Evolutionary conservation across 768 basidiomycete species (phyloP).

Genomic region (Leccinellum rugosiceps): DNA sequence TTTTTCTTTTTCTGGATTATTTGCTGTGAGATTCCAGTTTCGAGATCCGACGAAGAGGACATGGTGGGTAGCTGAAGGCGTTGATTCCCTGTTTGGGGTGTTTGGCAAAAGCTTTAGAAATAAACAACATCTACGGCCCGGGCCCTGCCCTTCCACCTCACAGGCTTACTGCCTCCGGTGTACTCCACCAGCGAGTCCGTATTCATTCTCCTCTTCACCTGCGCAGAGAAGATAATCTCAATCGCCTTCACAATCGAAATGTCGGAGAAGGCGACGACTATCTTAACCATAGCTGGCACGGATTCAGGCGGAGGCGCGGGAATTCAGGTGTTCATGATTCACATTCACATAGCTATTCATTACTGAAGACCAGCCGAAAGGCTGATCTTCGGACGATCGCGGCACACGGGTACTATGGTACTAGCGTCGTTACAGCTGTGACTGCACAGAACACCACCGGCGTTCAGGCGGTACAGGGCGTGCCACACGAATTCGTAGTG

Average conservation of each 20-base stretch:
- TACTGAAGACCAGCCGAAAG: conserved; percentile 34
- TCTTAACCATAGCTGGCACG: conserved; percentile 76
- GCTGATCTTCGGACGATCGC: conserved; percentile 88
- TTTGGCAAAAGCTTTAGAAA: conserved; percentile 29
- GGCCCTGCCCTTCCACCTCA: too few relatives aligned
- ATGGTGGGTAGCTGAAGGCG: background rate
- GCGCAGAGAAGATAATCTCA: too few relatives aligned
- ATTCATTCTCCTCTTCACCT: too few relatives aligned
- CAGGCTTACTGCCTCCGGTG: too few relatives aligned
- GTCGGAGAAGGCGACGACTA: conserved; percentile 25
- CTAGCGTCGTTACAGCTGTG: conserved; percentile 79
- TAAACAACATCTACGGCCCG: too few relatives aligned
- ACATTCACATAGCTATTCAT: too few relatives aligned
- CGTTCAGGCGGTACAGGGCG: conserved; percentile 69
- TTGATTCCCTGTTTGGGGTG: conserved; percentile 14
- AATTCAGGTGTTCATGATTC: conserved; percentile 58
- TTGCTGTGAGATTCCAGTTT: conserved; percentile 5
- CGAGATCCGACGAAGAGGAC: conserved; percentile 25
- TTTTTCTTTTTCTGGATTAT: conserved; percentile 9
- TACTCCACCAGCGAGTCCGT: too few relatives aligned
- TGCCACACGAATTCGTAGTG: conserved; percentile 66
- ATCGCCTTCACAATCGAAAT: background rate
- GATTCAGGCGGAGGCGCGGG: conserved; percentile 88
- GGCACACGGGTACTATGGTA: conserved; percentile 73
- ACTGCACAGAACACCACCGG: conserved; percentile 89